Conservation (phyloP, 805 yeast genomes). For the Priceomyces melissophilus region DNA sequence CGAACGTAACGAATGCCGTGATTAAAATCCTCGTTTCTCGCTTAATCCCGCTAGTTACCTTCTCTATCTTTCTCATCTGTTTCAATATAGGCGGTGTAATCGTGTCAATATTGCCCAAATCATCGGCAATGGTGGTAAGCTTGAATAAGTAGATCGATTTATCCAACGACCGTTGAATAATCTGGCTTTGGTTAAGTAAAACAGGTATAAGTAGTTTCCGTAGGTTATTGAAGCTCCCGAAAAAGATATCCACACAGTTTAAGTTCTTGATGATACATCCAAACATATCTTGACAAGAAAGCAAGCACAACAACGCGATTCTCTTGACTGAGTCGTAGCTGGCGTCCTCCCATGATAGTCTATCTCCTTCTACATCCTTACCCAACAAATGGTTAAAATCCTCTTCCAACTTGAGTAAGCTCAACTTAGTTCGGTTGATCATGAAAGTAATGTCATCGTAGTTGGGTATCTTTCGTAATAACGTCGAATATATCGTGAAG, state of each 20-base stretch:
- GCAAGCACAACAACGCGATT: slow-evolving; percentile 15
- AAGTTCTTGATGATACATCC: slow-evolving; percentile 20
- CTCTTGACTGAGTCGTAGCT: slow-evolving; percentile 24
- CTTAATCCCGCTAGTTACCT: slow-evolving; percentile 36
- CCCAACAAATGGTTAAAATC: slow-evolving; percentile 30
- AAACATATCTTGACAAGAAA: slow-evolving; percentile 15
- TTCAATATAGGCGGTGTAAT: slow-evolving; percentile 20
- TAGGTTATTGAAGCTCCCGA: slow-evolving; percentile 35
- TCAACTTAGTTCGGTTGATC: slow-evolving; percentile 19
- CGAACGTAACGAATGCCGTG: slow-evolving; percentile 28
- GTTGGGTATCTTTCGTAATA: slow-evolving; percentile 35
- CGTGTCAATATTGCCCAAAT: slow-evolving; percentile 16
- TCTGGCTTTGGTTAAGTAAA: slow-evolving; percentile 29
- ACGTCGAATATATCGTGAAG: slow-evolving; percentile 36
- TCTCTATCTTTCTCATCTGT: slow-evolving; percentile 34
- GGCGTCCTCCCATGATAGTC: slow-evolving; percentile 23
- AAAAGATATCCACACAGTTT: slow-evolving; percentile 36
- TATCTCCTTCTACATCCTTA: slow-evolving; percentile 7
- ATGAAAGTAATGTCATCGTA: slow-evolving; percentile 39
- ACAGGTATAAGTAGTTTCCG: slow-evolving; percentile 35
- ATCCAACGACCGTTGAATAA: slow-evolving; percentile 22
- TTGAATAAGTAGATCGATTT: slow-evolving; percentile 25
- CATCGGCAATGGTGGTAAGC: slow-evolving; percentile 30
- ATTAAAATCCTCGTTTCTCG: slow-evolving; percentile 29
- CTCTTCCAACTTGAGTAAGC: slow-evolving; percentile 25